phyloP scores from a whole-genome alignment of 495 filamentous ascomycete species.

The Neurospora sublineolata region DNA sequence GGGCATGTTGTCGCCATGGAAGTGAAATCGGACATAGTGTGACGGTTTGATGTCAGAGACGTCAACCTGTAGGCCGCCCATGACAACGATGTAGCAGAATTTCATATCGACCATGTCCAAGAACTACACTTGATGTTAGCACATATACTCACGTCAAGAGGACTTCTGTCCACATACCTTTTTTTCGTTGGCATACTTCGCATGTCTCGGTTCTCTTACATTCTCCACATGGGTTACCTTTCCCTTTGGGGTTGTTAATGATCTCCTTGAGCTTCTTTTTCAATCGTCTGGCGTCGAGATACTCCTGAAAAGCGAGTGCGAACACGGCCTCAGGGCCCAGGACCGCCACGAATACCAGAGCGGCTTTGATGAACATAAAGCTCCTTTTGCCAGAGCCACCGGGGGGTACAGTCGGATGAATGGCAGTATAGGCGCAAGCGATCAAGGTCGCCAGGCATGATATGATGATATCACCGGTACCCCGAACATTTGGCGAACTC shows the following conservation, averaged over 20 bases:
- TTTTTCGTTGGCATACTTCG: neutral
- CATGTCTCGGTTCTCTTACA: neutral
- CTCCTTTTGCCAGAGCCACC: neutral
- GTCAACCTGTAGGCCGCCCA: neutral
- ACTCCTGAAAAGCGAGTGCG: neutral
- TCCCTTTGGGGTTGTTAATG: neutral
- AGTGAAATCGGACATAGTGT: neutral
- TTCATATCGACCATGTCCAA: neutral
- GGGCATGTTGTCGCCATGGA: neutral
- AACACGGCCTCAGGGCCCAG: neutral
- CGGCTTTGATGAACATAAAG: neutral
- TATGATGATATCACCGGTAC: neutral
- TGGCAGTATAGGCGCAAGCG: neutral
- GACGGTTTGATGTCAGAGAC: neutral
- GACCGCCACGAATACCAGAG: neutral
- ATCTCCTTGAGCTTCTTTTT: neutral
- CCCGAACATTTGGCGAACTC: neutral
- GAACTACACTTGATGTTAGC: neutral
- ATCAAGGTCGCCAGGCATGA: neutral
- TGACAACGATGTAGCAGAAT: neutral
- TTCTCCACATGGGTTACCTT: fast-evolving
- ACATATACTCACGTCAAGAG: neutral
- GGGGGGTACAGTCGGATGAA: neutral
- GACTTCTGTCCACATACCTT: neutral
- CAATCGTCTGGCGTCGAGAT: neutral